Percentiles rank a stretch among this genome's conserved stretches.
Conservation (phyloP, 352 stramenopile genomes). For the Globisporangium iwayamae region DNA sequence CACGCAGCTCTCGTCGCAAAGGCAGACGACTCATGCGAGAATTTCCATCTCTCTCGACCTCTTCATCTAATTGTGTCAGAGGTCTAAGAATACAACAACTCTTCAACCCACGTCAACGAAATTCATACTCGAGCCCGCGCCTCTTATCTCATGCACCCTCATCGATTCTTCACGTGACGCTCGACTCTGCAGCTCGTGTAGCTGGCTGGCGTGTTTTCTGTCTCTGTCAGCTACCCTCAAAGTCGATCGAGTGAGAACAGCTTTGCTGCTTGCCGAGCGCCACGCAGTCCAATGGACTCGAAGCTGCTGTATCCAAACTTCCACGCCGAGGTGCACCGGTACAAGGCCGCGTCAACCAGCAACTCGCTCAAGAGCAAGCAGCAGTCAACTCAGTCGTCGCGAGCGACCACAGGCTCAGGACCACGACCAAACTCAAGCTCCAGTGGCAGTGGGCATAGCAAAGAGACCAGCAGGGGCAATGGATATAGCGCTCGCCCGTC, state of each 20-base stretch:
- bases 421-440: conserved; percentile 11
- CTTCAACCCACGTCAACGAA: too few relatives aligned
- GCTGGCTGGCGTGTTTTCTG: background rate
- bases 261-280: background rate
- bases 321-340: conserved; percentile 43
- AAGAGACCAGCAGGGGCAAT: background rate
- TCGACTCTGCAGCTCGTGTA: background rate
- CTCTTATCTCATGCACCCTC: background rate
- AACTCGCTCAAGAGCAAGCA: conserved; percentile 19
- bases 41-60: too few relatives aligned
- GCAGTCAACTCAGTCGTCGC: background rate
- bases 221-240: background rate
- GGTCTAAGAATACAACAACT: background rate
- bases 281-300: conserved; percentile 10
- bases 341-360: conserved; percentile 25
- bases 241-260: background rate
- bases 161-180: background rate
- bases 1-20: background rate
- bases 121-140: too few relatives aligned
- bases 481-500: background rate
- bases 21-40: too few relatives aligned
- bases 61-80: background rate
- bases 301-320: conserved; percentile 56
- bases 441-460: background rate
- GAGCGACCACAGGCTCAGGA: background rate